Base-by-base conservation (phyloP, 768 basidiomycete species). In the Amanita exitialis region DNA sequence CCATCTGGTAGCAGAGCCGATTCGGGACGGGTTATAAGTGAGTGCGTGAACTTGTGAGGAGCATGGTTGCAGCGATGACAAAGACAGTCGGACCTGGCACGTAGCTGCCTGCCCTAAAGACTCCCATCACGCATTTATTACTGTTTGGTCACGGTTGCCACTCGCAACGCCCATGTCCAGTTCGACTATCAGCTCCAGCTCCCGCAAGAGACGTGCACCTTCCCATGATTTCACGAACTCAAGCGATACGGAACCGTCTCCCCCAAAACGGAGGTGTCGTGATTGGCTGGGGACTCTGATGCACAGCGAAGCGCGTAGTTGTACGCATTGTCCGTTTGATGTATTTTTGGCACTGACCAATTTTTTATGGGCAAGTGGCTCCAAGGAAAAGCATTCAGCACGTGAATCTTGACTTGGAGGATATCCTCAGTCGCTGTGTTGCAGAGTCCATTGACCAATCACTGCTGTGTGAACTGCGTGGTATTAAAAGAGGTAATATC, bases 161-260 rank as follows among this genome's bases (percentile, higher is more conserved):
- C 6, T 32, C n/a, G 25, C 36, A 21, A 23, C 47, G 5, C 36
- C 23, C 47, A 49, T 49, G 47, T 49, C 47, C 36, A 49, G 36
- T 27, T 50, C 56, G 27, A 44, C 35, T 13, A 28, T 53, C 10
- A 47, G 52, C 23, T 60, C 58, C 21, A 47, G 52, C 28, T 61
- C 58, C 25, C 59, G 60, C 49, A 66, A 66, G 53, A 54, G 59
- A 43, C 62, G 65, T 62, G 56, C 50, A 60, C 57, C 15, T 1
- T 47, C 47, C 1, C 28, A 39, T 38, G 36, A 36, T 34, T 21
- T 35, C 34, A 28, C 50, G 13, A 52, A 44, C 20, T 36, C 34
- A 13, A 44, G 42, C 41, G 44, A 51, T 8, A 30, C 43, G 2
- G 44, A 37, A 37, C 45, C 25, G 28, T 43, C 39, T 35, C 48